Conservation (phyloP, 1,284 basidiomycete species). For the Omphalotus olearius region DNA sequence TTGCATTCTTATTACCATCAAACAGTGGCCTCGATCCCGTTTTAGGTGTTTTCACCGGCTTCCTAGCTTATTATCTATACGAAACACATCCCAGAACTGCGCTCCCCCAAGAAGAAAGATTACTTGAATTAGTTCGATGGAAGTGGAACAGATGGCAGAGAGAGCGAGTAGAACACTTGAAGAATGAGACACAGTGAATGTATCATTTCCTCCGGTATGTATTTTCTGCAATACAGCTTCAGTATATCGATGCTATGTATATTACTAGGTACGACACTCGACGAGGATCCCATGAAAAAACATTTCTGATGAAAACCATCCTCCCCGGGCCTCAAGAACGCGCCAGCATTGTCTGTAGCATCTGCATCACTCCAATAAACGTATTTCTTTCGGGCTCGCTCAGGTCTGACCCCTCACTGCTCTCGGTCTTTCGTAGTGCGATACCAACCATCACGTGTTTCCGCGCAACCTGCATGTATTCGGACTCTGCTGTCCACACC, state of each 20-base stretch:
- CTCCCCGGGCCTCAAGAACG: too few species aligned
- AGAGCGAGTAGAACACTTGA: not conserved
- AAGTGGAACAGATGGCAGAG: conserved; percentile 45
- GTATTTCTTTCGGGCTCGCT: conserved; percentile 47
- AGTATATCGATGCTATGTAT: too few species aligned
- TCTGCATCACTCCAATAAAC: conserved; percentile 67
- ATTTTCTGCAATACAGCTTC: too few species aligned
- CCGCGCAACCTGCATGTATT: conserved; percentile 34
- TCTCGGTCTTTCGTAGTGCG: conserved; percentile 45
- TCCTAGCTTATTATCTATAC: conserved; percentile 79
- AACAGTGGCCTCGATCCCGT: conserved; percentile 64
- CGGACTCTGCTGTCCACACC: conserved; percentile 60
- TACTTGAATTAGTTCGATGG: conserved; percentile 65
- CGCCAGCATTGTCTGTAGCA: conserved; percentile 45
- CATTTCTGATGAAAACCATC: too few species aligned
- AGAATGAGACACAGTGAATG: not conserved
- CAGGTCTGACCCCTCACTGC: conserved; percentile 27
- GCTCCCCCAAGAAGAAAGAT: conserved; percentile 58
- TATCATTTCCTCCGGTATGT: too few species aligned
- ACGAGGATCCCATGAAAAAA: too few species aligned
- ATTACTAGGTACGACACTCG: too few species aligned
- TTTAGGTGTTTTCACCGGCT: conserved; percentile 78
- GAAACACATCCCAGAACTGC: conserved; percentile 82
- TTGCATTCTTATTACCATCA: conserved; percentile 7
- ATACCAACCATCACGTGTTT: conserved; percentile 66